Conservation (phyloP, 495 filamentous ascomycete genomes). For the Daldinia caldariorum region DNA sequence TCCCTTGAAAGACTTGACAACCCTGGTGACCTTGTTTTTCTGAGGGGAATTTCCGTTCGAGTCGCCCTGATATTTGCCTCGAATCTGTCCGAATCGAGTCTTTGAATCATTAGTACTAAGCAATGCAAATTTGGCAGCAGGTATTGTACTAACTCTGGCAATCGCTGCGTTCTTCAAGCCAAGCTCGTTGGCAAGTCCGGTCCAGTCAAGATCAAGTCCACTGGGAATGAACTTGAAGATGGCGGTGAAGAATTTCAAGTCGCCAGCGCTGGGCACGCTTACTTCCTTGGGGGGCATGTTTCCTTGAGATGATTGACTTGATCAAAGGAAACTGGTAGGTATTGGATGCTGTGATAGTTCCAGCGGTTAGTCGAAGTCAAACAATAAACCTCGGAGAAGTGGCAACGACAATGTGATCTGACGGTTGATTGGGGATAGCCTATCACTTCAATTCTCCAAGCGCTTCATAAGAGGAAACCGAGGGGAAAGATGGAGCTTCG, state of each 20-base stretch:
- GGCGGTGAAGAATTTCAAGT: constrained; percentile 31
- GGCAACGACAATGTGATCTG: neutral
- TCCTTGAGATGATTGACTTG: neutral
- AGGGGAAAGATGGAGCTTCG: neutral
- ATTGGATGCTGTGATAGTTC: neutral
- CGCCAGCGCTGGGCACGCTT: neutral
- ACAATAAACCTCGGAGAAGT: neutral
- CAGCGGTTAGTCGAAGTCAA: neutral
- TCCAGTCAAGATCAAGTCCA: constrained; percentile 32
- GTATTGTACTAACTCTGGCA: constrained; percentile 36
- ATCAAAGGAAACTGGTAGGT: neutral
- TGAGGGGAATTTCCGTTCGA: neutral
- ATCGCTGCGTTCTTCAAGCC: constrained; percentile 21
- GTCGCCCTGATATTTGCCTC: constrained; percentile 14
- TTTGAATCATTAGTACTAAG: constrained; percentile 17
- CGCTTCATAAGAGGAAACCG: neutral
- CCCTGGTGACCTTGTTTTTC: neutral
- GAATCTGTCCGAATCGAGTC: constrained; percentile 36
- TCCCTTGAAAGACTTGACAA: constrained; percentile 19
- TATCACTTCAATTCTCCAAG: neutral
- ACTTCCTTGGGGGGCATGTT: constrained; percentile 12
- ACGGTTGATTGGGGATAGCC: neutral
- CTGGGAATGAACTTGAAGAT: constrained; percentile 39
- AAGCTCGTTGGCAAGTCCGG: constrained; percentile 21
- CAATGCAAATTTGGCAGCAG: neutral